These are phyloP conservation scores for Dendrobium nobile DNA, from an alignment of 106 monocot genomes.

Conservation along the genomic window DNA sequence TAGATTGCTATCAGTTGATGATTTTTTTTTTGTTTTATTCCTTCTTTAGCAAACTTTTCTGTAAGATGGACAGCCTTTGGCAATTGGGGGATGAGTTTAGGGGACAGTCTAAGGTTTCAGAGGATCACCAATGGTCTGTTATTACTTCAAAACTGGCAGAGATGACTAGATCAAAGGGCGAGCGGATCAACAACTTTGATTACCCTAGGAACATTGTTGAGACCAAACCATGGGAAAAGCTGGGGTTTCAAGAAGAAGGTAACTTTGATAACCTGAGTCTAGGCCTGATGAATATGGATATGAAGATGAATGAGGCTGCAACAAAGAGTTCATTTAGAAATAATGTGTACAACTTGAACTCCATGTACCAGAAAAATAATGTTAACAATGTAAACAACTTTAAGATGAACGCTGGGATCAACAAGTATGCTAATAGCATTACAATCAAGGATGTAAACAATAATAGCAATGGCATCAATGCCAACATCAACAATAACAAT, in stretches of 20 bases:
- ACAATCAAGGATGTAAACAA: slow-evolving; percentile 32
- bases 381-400: slow-evolving; percentile 34
- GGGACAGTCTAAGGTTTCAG: slow-evolving; percentile 60
- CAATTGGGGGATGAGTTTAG: slow-evolving; percentile 79
- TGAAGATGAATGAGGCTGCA: slow-evolving; percentile 54
- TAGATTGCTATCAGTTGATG: not conserved
- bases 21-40: no score
- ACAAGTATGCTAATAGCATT: slow-evolving; percentile 30
- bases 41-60: not conserved
- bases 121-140: slow-evolving; percentile 72
- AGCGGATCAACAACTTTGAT: slow-evolving; percentile 60
- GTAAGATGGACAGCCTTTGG: slow-evolving; percentile 74
- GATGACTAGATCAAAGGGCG: slow-evolving; percentile 44
- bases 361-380: slow-evolving; percentile 34
- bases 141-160: slow-evolving; percentile 86
- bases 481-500: slow-evolving; percentile 12
- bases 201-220: slow-evolving; percentile 31
- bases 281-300: slow-evolving; percentile 53
- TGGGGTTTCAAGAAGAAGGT: slow-evolving; percentile 46
- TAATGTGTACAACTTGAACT: slow-evolving; percentile 37
- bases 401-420: slow-evolving; percentile 46
- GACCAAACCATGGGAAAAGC: slow-evolving; percentile 54
- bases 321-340: slow-evolving; percentile 39
- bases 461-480: slow-evolving; percentile 1
- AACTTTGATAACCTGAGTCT: slow-evolving; percentile 55